Percentiles rank a stretch among this genome's conserved stretches.
Conservation (phyloP, 78 protist species). For the Planoprotostelium fungivorum region DNA sequence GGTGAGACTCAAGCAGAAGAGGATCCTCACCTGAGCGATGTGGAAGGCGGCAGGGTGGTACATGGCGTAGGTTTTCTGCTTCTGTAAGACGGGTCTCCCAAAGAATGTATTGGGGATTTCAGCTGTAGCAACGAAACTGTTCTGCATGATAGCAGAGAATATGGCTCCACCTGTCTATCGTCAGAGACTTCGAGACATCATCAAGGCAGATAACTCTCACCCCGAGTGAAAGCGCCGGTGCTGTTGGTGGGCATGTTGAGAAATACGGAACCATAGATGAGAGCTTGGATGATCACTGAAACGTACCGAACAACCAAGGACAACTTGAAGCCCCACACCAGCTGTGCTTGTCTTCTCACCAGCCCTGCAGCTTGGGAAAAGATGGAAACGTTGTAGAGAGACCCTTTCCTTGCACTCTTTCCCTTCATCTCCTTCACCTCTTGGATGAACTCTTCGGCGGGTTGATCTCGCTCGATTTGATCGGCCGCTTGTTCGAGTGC, state of each 20-base stretch:
- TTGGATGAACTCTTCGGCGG: constrained; percentile 28
- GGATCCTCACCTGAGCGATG: constrained; percentile 22
- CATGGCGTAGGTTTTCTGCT: constrained; percentile 37
- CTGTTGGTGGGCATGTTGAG: background rate
- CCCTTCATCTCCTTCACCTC: constrained; percentile 22
- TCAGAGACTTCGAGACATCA: too few relatives aligned
- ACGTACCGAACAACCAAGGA: constrained; percentile 19
- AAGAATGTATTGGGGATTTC: constrained; percentile 24
- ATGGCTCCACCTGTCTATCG: constrained; percentile 47
- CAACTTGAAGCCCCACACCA: constrained; percentile 33
- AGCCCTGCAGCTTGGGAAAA: constrained; percentile 33
- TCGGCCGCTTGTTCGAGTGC: constrained; percentile 8
- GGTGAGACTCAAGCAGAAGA: background rate
- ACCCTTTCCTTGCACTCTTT: constrained; percentile 7
- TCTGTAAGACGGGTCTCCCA: constrained; percentile 41
- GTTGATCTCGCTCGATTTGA: constrained; percentile 21
- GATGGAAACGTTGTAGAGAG: constrained; percentile 15
- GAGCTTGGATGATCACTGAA: constrained; percentile 23
- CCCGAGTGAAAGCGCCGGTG: constrained; percentile 22
- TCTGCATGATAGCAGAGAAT: constrained; percentile 25
- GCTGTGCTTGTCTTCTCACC: constrained; percentile 23
- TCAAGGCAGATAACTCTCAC: constrained; percentile 4
- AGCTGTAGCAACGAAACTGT: constrained; percentile 18
- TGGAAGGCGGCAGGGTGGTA: constrained; percentile 41
- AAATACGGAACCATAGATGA: constrained; percentile 36